Evolutionary conservation across 495 filamentous ascomycete species (phyloP).

Genomic region (Penicillium roqueforti): DNA sequence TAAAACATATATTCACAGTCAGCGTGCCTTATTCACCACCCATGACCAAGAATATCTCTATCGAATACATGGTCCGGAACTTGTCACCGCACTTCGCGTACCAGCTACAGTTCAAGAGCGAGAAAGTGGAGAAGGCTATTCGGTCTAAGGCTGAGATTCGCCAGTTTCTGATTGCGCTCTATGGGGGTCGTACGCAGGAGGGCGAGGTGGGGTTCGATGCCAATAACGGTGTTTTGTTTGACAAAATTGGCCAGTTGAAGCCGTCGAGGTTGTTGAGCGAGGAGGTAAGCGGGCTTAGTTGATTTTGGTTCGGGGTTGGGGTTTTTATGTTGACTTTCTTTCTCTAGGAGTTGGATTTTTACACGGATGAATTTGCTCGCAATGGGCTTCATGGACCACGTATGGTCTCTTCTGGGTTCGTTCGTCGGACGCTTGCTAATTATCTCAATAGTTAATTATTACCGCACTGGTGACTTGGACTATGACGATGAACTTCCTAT

Average conservation of each 20-base stretch:
- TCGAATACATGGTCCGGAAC: conserved; percentile 52
- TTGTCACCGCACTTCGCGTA: conserved; percentile 74
- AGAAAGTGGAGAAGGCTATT: conserved; percentile 59
- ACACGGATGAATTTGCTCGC: conserved; percentile 63
- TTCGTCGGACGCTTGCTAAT: background rate
- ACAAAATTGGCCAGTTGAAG: conserved; percentile 46
- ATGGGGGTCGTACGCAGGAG: conserved; percentile 55
- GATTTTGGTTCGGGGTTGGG: conserved; percentile 5
- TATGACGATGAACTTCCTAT: conserved; percentile 66
- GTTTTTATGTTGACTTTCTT: conserved; percentile 8
- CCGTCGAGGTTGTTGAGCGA: conserved; percentile 54
- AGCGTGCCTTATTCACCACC: conserved; percentile 70
- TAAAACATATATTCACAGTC: conserved; percentile 69
- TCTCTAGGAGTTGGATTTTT: conserved; percentile 65
- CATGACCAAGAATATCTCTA: conserved; percentile 39
- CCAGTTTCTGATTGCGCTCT: conserved; percentile 65
- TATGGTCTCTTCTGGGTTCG: conserved; percentile 32
- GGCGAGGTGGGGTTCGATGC: conserved; percentile 53
- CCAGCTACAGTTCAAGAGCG: conserved; percentile 70
- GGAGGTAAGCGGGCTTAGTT: conserved; percentile 39
- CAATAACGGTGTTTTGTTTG: conserved; percentile 52
- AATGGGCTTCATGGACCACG: conserved; percentile 71
- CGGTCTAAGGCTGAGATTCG: conserved; percentile 54
- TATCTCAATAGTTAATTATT: conserved; percentile 65
- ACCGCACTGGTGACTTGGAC: conserved; percentile 67